Conservation (phyloP, 208 protist genomes). For the Crithidia brevicula region DNA sequence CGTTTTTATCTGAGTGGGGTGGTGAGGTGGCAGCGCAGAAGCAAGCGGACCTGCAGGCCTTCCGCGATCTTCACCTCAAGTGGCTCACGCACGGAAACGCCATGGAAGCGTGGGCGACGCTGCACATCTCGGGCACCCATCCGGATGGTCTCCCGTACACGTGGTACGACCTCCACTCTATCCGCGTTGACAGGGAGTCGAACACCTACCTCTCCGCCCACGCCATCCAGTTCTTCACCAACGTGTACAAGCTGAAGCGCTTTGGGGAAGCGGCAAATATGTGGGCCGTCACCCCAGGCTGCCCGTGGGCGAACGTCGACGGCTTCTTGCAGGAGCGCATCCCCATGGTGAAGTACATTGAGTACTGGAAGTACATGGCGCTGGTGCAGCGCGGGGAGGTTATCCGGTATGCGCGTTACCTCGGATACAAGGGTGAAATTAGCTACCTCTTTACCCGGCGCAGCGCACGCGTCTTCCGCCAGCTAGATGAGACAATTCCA, state of each 20-base stretch:
- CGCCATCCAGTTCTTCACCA: slow-evolving; percentile 85
- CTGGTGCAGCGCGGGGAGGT: slow-evolving; percentile 67
- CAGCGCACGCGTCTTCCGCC: slow-evolving; percentile 48
- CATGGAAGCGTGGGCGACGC: slow-evolving; percentile 77
- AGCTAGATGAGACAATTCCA: slow-evolving; percentile 48
- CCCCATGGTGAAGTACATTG: slow-evolving; percentile 78
- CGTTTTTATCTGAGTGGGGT: slow-evolving; percentile 34
- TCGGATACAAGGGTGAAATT: slow-evolving; percentile 87
- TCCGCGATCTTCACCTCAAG: slow-evolving; percentile 42
- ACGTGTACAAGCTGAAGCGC: slow-evolving; percentile 72
- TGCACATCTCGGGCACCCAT: slow-evolving; percentile 65
- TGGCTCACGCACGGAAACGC: slow-evolving; percentile 47
- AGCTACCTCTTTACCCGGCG: slow-evolving; percentile 72
- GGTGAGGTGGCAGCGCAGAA: slow-evolving; percentile 23
- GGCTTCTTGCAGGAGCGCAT: slow-evolving; percentile 55
- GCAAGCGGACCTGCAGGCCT: slow-evolving; percentile 27
- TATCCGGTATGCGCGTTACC: slow-evolving; percentile 84
- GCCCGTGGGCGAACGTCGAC: slow-evolving; percentile 71
- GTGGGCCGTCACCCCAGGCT: slow-evolving; percentile 85
- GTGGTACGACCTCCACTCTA: slow-evolving; percentile 74
- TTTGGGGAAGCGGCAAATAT: slow-evolving; percentile 56
- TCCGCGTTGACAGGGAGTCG: slow-evolving; percentile 55
- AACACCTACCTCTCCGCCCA: slow-evolving; percentile 85
- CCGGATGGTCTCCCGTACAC: slow-evolving; percentile 80
- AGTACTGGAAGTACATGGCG: slow-evolving; percentile 91